Evolutionary conservation across 371 early-diverging fungal species (phyloP).

Genomic region (Lichtheimia ornata): DNA sequence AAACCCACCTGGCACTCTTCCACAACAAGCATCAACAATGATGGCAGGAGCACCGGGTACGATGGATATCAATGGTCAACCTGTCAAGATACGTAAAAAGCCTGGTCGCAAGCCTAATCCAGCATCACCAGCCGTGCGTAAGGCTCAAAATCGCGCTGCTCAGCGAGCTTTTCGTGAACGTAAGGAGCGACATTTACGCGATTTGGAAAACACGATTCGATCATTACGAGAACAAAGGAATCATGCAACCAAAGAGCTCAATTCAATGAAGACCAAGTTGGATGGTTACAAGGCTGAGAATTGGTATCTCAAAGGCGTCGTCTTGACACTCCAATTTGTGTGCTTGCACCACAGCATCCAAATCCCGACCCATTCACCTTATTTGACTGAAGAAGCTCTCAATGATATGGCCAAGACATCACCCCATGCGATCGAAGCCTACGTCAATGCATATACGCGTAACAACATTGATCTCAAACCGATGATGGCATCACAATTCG

Average conservation of each 20-base stretch:
- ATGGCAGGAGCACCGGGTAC: background rate
- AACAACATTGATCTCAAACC: constrained; percentile 21
- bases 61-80: constrained; percentile 12
- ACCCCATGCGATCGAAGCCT: constrained; percentile 28
- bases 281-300: constrained; percentile 59
- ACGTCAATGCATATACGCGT: constrained; percentile 22
- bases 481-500: constrained; percentile 14
- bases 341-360: constrained; percentile 29
- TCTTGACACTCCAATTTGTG: constrained; percentile 41
- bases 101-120: constrained; percentile 79
- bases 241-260: constrained; percentile 38
- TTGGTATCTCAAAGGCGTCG: constrained; percentile 44
- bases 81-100: constrained; percentile 49
- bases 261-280: constrained; percentile 38
- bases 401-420: constrained; percentile 20
- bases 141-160: constrained; percentile 76
- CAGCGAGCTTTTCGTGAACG: constrained; percentile 78
- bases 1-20: background rate
- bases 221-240: constrained; percentile 56
- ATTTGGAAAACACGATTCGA: constrained; percentile 63
- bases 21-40: background rate
- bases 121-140: constrained; percentile 61
- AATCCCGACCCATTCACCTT: constrained; percentile 26
- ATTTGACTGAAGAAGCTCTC: constrained; percentile 24
- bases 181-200: constrained; percentile 64